These are phyloP conservation scores for Agrocybe praecox DNA, from an alignment of 768 basidiomycete genomes.

Conservation along the genomic window DNA sequence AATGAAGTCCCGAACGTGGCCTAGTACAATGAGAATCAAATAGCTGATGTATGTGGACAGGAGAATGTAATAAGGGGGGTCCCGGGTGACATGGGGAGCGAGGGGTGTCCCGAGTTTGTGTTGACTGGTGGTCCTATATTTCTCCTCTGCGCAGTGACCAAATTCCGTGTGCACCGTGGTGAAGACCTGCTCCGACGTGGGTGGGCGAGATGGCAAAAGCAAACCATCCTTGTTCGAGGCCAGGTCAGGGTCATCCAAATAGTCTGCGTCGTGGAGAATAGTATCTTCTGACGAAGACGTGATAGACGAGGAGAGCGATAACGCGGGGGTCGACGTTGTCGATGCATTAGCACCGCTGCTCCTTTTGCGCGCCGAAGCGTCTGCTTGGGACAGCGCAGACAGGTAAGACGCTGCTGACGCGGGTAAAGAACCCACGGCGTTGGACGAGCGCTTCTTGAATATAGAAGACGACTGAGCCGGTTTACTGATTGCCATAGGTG, in stretches of 20 bases:
- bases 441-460: slow-evolving; percentile 56
- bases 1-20: slow-evolving; percentile 93
- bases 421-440: slow-evolving; percentile 26
- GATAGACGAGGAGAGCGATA: slow-evolving; percentile 74
- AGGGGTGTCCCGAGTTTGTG: slow-evolving; percentile 56
- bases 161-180: slow-evolving; percentile 88
- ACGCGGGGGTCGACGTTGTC: slow-evolving; percentile 61
- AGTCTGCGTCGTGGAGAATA: slow-evolving; percentile 56
- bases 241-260: slow-evolving; percentile 33
- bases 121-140: slow-evolving; percentile 67
- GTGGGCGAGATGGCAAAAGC: slow-evolving; percentile 62
- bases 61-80: slow-evolving; percentile 92
- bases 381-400: slow-evolving; percentile 49
- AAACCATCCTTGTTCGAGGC: slow-evolving; percentile 51
- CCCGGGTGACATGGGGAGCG: slow-evolving; percentile 63
- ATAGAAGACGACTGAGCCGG: slow-evolving; percentile 53
- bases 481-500: slow-evolving; percentile 66
- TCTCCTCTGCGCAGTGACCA: slow-evolving; percentile 84
- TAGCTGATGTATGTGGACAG: slow-evolving; percentile 93
- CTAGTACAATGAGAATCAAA: slow-evolving; percentile 87
- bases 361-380: slow-evolving; percentile 60
- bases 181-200: slow-evolving; percentile 81
- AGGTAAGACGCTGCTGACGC: slow-evolving; percentile 46
- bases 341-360: slow-evolving; percentile 41
- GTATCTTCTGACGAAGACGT: slow-evolving; percentile 73